phyloP scores from a whole-genome alignment of 169 alveolate species.

The Plasmodium gonderi region DNA sequence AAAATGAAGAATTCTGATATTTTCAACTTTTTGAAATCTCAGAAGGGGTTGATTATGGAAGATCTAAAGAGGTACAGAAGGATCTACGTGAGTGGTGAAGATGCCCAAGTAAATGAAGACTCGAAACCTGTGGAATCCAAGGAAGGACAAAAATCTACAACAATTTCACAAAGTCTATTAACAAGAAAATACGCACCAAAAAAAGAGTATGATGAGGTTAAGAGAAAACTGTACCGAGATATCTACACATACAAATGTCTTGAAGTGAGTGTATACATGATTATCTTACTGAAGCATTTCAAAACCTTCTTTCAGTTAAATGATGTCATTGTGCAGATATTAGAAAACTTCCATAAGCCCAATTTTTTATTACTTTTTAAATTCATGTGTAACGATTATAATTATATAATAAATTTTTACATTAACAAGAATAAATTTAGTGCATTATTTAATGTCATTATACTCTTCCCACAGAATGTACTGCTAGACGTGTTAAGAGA shows the following conservation, averaged over 20 bases:
- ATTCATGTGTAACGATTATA: constrained; percentile 69
- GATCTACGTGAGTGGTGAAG: not conserved
- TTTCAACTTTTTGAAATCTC: constrained; percentile 62
- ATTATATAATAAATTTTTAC: constrained; percentile 44
- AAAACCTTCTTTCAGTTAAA: constrained; percentile 64
- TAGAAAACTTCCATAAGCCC: constrained; percentile 20
- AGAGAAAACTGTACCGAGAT: constrained; percentile 27
- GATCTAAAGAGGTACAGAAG: constrained; percentile 53
- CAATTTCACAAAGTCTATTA: not conserved
- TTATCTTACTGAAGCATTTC: constrained; percentile 61
- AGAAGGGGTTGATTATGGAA: constrained; percentile 15
- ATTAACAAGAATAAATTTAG: constrained; percentile 62
- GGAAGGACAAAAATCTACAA: not conserved
- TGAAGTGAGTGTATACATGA: constrained; percentile 62
- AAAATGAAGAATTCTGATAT: constrained; percentile 72
- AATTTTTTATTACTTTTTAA: constrained; percentile 58
- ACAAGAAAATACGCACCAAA: no score
- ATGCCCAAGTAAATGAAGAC: not conserved
- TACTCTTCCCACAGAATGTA: constrained; percentile 63
- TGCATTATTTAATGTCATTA: constrained; percentile 36
- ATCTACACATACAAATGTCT: constrained; percentile 65
- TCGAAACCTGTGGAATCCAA: not conserved
- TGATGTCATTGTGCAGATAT: constrained; percentile 59
- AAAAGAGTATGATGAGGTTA: not conserved
- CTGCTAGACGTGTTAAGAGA: constrained; percentile 49